Evolutionary conservation across 768 basidiomycete species (phyloP), one percentile per base, ranked within the genome.

Genomic region (Melanogaster broomeanus): DNA sequence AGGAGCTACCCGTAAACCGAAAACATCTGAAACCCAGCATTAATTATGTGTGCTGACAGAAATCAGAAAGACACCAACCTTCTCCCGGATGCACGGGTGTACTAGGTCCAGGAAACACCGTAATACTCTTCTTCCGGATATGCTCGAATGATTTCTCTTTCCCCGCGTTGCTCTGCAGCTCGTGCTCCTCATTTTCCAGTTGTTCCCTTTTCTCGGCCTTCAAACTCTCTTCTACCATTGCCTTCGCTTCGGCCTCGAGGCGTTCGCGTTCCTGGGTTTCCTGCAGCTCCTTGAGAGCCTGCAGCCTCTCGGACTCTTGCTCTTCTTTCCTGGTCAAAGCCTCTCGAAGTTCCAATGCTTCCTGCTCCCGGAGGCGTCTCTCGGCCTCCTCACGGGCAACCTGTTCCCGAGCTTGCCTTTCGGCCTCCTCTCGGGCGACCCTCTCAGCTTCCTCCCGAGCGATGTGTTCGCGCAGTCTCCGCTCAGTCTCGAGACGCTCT

Each of bases 21-120:
- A 88, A 13, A 87, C 77, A 68, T 88, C 87, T 84, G 44, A 12
- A 22, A n/a, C 11, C 12, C 10, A 35, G 30, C 11, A n/a, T 53
- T 53, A 33, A 50, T 42, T 46, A 38, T 16, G 46, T 41, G 33
- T 38, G 53, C 50, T 31, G 25, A 41, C 21, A 40, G 28, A 28
- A 37, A 38, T 30, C 19, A 3, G 15, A 42, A 49, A 38, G 37
- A 22, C 16, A 52, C 65, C 6, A 33, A 71, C 68, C 68, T 65
- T 63, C 65, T 42, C 60, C 57, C 8, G 31, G 41, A 30, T 31
- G 15, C 22, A n/a, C 18, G n/a, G 47, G 35, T 13, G 44, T 22
- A 21, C 45, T 35, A 8, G 60, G 48, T 10, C 40, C 9, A 27
- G 45, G 18, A n/a, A 21, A 41, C 21, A 27, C 19, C 38, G 37